These are phyloP conservation scores for Aspergillus latus DNA, from an alignment of 2,329 filamentous ascomycete genomes.

Conservation along the genomic window DNA sequence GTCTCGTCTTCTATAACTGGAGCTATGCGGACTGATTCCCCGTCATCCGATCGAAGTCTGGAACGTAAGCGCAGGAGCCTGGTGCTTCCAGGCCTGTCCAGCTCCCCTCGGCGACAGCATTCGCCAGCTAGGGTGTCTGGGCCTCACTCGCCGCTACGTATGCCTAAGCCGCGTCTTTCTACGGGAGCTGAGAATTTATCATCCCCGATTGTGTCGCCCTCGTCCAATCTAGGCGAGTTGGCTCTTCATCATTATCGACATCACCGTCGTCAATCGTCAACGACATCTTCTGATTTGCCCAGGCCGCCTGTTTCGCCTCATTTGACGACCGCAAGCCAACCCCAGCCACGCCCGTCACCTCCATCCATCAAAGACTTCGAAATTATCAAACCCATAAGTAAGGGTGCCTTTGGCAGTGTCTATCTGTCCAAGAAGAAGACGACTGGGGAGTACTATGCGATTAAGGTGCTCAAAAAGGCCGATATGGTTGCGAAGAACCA, in stretches of 20 bases:
- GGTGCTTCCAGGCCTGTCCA: conserved; percentile 71
- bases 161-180: conserved; percentile 74
- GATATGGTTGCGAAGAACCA: conserved; percentile 99
- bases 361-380: conserved; percentile 99
- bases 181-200: conserved; percentile 56
- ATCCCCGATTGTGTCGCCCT: conserved; percentile 87
- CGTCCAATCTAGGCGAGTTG: conserved; percentile 76
- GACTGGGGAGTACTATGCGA: conserved; percentile 96
- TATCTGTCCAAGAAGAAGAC: conserved; percentile 98
- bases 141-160: conserved; percentile 82
- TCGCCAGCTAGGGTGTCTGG: conserved; percentile 76
- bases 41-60: conserved; percentile 80
- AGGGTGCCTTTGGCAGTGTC: conserved; percentile 96
- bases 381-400: conserved; percentile 99
- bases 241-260: conserved; percentile 57
- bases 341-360: conserved; percentile 82
- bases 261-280: conserved; percentile 87
- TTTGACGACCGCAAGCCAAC: conserved; percentile 72
- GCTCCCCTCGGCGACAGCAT: conserved; percentile 78
- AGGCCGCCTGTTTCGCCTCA: conserved; percentile 79
- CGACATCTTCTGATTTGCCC: conserved; percentile 70
- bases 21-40: conserved; percentile 78
- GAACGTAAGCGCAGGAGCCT: conserved; percentile 86
- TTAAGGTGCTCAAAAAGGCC: conserved; percentile 98
- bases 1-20: conserved; percentile 75